Evolutionary conservation across 148 eudicot species (phyloP).

Genomic region (Rhododendron simsii): DNA sequence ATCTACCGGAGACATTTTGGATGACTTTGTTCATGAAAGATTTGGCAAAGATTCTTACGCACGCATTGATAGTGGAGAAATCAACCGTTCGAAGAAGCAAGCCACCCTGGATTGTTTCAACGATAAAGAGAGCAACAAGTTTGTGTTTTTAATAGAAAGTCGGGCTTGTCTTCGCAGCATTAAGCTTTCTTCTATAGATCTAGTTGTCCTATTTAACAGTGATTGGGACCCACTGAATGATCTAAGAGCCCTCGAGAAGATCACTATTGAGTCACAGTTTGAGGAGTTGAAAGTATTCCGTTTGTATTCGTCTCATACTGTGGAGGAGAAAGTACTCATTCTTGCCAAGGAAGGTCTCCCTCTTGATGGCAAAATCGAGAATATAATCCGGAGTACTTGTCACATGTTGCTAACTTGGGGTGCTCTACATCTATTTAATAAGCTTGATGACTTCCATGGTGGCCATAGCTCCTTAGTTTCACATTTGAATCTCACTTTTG

Average conservation of each 20-base stretch:
- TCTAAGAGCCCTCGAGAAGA: constrained; percentile 57
- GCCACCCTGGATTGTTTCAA: constrained; percentile 50
- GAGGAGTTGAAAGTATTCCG: constrained; percentile 63
- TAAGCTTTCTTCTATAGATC: constrained; percentile 47
- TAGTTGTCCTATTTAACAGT: constrained; percentile 59
- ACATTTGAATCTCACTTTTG: constrained; percentile 21
- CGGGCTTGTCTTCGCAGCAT: constrained; percentile 58
- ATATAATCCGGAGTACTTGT: constrained; percentile 30
- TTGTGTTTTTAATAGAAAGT: constrained; percentile 56
- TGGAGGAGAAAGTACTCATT: constrained; percentile 66
- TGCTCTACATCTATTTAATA: constrained; percentile 49
- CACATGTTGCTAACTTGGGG: constrained; percentile 71
- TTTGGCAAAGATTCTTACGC: constrained; percentile 70
- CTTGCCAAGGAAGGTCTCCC: constrained; percentile 54
- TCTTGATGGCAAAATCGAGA: constrained; percentile 34
- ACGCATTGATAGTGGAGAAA: constrained; percentile 37
- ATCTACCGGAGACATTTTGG: constrained; percentile 54
- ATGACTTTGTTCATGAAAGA: constrained; percentile 49
- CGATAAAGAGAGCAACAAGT: constrained; percentile 27
- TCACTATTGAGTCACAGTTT: constrained; percentile 47
- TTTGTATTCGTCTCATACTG: constrained; percentile 52
- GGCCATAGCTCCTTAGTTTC: constrained; percentile 4
- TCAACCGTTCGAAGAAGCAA: constrained; percentile 31
- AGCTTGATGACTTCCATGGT: constrained; percentile 51
- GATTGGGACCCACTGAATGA: constrained; percentile 75